Evolutionary conservation across 1,284 basidiomycete genomes (phyloP).

Genomic region (Puccinia novopanici): DNA sequence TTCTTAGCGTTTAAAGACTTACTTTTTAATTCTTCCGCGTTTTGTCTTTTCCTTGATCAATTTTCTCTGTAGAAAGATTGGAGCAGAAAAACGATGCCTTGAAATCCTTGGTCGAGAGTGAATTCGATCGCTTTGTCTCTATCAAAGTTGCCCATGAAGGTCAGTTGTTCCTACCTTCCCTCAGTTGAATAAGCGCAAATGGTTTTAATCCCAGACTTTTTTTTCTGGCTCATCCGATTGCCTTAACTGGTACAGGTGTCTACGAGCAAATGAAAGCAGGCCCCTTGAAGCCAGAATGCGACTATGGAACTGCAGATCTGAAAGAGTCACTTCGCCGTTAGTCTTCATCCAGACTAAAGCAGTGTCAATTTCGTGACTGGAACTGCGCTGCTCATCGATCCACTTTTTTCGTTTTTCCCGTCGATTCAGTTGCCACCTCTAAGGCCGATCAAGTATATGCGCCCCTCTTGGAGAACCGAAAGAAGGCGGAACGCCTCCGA

Average conservation of each 20-base stretch:
- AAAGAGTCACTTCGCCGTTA: conserved; percentile 79
- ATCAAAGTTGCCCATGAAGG: conserved; percentile 96
- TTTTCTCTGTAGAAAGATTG: conserved; percentile 65
- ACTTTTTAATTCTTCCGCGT: no score
- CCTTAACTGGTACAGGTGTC: conserved; percentile 65
- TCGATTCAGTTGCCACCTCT: conserved; percentile 70
- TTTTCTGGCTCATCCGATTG: conserved; percentile 8
- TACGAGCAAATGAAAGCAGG: conserved; percentile 92
- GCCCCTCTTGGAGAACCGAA: conserved; percentile 91
- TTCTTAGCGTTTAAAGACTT: conserved; percentile 61
- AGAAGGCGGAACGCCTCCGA: conserved; percentile 88
- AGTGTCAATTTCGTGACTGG: neutral
- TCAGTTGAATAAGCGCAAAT: neutral
- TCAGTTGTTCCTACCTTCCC: neutral
- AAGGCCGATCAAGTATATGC: conserved; percentile 95
- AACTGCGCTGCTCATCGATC: conserved; percentile 29
- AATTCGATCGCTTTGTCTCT: conserved; percentile 95
- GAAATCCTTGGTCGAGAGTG: conserved; percentile 90
- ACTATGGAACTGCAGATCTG: conserved; percentile 80
- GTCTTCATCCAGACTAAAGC: conserved; percentile 53
- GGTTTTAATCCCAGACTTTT: neutral
- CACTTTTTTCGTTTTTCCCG: conserved; percentile 51
- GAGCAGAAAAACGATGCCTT: conserved; percentile 89
- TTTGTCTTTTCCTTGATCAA: neutral
- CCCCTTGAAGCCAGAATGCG: conserved; percentile 72